phyloP scores from a whole-genome alignment of 163 green algal species.

The Chlamydomonas reinhardtii region DNA sequence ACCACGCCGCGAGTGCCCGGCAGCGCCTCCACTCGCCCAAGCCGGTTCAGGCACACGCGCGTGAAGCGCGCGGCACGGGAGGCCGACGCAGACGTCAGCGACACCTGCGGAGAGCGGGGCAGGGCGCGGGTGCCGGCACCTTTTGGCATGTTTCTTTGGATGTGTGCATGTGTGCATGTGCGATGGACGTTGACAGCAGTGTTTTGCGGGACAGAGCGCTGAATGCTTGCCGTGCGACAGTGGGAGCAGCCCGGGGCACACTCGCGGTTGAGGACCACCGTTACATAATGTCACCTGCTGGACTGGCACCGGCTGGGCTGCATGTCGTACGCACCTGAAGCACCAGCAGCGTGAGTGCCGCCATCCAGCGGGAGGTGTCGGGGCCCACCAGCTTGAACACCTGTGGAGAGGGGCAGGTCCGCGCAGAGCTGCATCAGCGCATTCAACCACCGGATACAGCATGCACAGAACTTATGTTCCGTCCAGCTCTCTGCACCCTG shows the following conservation, averaged over 20 bases:
- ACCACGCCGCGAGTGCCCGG: neutral
- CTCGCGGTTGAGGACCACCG: too few relatives aligned
- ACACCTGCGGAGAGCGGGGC: conserved; percentile 8
- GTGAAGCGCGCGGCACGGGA: conserved; percentile 23
- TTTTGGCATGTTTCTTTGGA: too few relatives aligned
- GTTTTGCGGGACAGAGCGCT: neutral
- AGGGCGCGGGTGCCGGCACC: too few relatives aligned
- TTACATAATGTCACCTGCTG: neutral
- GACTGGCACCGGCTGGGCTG: neutral
- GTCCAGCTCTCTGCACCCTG: too few relatives aligned
- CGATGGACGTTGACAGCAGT: too few relatives aligned
- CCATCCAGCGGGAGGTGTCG: conserved; percentile 44
- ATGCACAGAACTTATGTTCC: too few relatives aligned
- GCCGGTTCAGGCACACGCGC: neutral
- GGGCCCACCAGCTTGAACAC: conserved; percentile 47
- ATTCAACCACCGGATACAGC: too few relatives aligned
- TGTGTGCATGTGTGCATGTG: too few relatives aligned
- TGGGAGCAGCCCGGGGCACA: too few relatives aligned
- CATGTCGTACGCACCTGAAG: conserved; percentile 19
- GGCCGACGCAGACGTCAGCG: neutral
- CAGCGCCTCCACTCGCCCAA: neutral
- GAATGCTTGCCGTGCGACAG: too few relatives aligned
- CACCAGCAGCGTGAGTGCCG: conserved; percentile 4
- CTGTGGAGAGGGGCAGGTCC: neutral
- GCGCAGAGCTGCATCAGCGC: too few relatives aligned